A percentile compares a stretch with the other conserved stretches of the same genome.
phyloP scores from a whole-genome alignment of 371 early-diverging fungal species.

The Apophysomyces trapeziformis region DNA sequence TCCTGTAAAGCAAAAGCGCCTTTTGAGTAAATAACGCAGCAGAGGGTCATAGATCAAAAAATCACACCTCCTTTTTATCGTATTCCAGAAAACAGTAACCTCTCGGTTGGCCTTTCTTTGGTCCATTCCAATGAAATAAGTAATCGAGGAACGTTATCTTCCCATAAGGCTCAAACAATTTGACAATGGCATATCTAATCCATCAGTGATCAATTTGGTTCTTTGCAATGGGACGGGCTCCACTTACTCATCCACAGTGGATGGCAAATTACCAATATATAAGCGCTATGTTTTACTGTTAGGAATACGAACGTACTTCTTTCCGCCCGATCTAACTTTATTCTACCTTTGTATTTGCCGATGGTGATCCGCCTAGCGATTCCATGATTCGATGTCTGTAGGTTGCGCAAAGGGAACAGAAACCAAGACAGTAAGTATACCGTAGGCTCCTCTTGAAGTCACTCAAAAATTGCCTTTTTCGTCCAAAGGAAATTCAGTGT shows the following conservation, averaged over 20 bases:
- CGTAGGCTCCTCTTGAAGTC: too few relatives aligned
- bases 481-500: too few relatives aligned
- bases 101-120: constrained; percentile 64
- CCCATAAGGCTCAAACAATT: constrained; percentile 70
- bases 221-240: neutral
- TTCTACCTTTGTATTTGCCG: neutral
- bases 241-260: constrained; percentile 63
- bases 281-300: constrained; percentile 38
- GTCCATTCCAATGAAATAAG: constrained; percentile 65
- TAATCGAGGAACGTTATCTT: constrained; percentile 68
- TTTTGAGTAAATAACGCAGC: neutral
- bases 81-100: constrained; percentile 74
- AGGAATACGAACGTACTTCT: neutral
- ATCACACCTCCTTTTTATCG: constrained; percentile 48
- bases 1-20: constrained; percentile 29
- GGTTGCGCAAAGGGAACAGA: too few relatives aligned
- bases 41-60: neutral
- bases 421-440: too few relatives aligned
- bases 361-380: neutral
- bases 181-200: constrained; percentile 60
- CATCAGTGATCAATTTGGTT: neutral
- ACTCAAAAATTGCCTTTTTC: too few relatives aligned
- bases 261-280: constrained; percentile 67
- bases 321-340: neutral
- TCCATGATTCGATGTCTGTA: too few relatives aligned